A percentile compares a stretch with the other conserved stretches of the same genome.
phyloP scores from a whole-genome alignment of 148 eudicot genomes.

The Rhododendron henanense region DNA sequence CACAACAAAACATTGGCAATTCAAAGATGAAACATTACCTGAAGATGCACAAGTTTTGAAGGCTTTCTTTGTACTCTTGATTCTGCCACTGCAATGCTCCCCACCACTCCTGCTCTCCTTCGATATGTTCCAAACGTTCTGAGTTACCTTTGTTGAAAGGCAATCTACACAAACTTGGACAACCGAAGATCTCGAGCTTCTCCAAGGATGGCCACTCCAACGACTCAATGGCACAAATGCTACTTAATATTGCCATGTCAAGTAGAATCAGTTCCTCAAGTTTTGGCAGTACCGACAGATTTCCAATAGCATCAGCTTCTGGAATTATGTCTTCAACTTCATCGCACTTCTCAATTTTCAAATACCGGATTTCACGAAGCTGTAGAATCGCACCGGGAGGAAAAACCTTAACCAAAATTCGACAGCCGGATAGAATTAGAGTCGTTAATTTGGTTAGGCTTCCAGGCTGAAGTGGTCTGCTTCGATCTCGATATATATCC shows the following conservation, averaged over 20 bases:
- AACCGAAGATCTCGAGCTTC: background rate
- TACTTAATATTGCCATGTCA: background rate
- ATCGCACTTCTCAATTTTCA: conserved; percentile 3
- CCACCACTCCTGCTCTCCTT: background rate
- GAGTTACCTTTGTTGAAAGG: background rate
- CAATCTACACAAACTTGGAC: background rate
- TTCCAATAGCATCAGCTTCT: background rate
- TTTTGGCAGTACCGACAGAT: background rate
- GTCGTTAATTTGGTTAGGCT: conserved; percentile 4
- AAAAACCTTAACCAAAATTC: background rate
- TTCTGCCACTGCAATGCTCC: background rate
- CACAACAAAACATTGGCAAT: background rate
- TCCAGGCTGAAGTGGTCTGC: conserved; percentile 3
- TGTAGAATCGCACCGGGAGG: background rate
- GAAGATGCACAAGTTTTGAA: background rate
- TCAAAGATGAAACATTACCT: background rate
- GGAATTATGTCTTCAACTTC: background rate
- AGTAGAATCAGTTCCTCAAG: background rate
- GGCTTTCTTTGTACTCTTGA: background rate
- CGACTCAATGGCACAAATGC: background rate
- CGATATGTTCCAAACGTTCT: background rate
- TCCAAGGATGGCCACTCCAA: conserved; percentile 8
- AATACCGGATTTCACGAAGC: background rate
- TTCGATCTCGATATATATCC: too few relatives aligned
- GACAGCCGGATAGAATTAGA: background rate